Percentiles rank a stretch among this genome's conserved stretches.
phyloP scores from a whole-genome alignment of 768 basidiomycete genomes.

The Cystobasidium tubakii region DNA sequence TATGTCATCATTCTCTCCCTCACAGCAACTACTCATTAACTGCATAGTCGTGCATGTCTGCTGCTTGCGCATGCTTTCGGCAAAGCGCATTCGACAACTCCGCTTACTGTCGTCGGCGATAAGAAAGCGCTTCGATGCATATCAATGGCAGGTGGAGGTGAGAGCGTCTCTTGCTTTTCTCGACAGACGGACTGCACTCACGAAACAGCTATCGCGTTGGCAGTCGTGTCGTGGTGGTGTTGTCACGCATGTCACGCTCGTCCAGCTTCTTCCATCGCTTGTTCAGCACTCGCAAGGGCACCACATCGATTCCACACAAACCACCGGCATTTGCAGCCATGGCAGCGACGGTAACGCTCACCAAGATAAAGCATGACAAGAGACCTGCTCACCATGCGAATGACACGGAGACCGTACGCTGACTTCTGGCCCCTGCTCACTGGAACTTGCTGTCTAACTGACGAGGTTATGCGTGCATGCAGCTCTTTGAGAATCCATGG shows the following conservation, averaged over 20 bases:
- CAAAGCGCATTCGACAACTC: neutral
- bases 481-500: conserved; percentile 32
- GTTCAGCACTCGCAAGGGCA: neutral
- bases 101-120: neutral
- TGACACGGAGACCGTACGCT: conserved; percentile 15
- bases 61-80: neutral
- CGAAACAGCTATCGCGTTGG: neutral
- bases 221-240: too few relatives aligned
- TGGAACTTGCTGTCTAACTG: neutral
- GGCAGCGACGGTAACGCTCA: conserved; percentile 6
- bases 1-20: too few relatives aligned
- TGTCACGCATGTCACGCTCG: conserved; percentile 2
- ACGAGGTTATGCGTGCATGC: neutral
- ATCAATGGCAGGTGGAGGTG: too few relatives aligned
- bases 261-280: conserved; percentile 5
- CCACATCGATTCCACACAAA: neutral
- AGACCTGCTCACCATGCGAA: conserved; percentile 35
- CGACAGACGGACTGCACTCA: neutral
- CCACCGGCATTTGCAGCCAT: neutral
- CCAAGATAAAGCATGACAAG: conserved; percentile 20
- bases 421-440: neutral
- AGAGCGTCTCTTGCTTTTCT: too few relatives aligned
- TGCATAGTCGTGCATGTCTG: too few relatives aligned
- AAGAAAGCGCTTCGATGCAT: neutral
- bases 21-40: too few relatives aligned